These are phyloP conservation scores for Collybiopsis luxurians DNA, from an alignment of 768 basidiomycete species.

Conservation along the genomic window DNA sequence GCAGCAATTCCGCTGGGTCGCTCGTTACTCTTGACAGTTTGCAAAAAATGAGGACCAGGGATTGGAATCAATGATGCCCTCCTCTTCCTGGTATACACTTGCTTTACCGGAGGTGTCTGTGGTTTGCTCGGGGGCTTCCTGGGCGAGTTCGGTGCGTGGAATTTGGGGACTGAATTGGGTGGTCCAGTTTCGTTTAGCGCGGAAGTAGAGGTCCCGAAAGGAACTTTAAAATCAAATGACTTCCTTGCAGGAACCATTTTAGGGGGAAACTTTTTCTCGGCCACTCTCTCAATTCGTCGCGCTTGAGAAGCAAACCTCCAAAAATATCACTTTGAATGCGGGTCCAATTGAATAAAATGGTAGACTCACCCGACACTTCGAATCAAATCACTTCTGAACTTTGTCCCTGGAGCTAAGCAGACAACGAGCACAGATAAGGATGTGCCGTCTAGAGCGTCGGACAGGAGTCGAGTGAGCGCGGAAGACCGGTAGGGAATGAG, in stretches of 20 bases:
- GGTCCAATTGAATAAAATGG: conserved; percentile 5
- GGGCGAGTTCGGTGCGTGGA: background rate
- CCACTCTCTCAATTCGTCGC: background rate
- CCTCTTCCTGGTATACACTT: background rate
- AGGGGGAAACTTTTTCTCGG: background rate
- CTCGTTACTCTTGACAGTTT: too few relatives aligned
- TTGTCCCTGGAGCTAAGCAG: conserved; percentile 80
- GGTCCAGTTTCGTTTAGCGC: background rate
- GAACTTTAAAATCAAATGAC: background rate
- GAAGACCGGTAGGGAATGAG: conserved; percentile 90
- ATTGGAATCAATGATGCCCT: background rate
- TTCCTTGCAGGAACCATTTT: background rate
- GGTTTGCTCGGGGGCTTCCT: too few relatives aligned
- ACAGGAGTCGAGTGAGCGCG: conserved; percentile 83
- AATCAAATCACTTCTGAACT: conserved; percentile 82
- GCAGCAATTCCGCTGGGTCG: too few relatives aligned
- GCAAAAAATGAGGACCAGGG: background rate
- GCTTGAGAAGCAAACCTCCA: background rate
- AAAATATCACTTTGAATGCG: background rate
- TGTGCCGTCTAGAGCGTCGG: conserved; percentile 85
- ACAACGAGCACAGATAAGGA: conserved; percentile 82
- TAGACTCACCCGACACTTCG: conserved; percentile 21
- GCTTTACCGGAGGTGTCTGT: too few relatives aligned
- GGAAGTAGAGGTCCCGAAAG: background rate
- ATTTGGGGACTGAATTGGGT: background rate